Evolutionary conservation across 495 filamentous ascomycete species (phyloP).

Genomic region (Lineolata rhizophorae): DNA sequence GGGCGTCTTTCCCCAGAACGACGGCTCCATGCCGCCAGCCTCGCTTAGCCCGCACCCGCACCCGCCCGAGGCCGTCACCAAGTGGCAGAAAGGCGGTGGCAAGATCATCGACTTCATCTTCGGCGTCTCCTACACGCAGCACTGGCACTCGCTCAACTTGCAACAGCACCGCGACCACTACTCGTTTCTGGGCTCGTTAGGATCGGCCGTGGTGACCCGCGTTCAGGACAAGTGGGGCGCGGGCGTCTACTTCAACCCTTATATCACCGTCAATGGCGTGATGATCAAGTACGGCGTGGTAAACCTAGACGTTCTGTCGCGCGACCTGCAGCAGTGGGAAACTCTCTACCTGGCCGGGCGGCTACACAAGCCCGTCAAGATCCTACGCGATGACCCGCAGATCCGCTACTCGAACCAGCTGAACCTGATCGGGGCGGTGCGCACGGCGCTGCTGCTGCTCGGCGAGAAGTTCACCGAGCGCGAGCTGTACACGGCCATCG

Average conservation of each 20-base stretch:
- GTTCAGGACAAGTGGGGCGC: constrained; percentile 80
- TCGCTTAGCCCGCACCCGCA: constrained; percentile 44
- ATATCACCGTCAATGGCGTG: constrained; percentile 85
- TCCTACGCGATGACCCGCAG: constrained; percentile 75
- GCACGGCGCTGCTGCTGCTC: constrained; percentile 70
- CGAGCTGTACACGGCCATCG: constrained; percentile 71
- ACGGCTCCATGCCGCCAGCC: constrained; percentile 14
- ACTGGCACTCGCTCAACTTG: constrained; percentile 90
- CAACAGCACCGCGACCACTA: constrained; percentile 81
- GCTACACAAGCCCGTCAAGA: constrained; percentile 93
- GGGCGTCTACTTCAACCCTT: constrained; percentile 93
- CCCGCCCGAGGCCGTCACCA: constrained; percentile 50
- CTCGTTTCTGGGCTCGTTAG: constrained; percentile 62
- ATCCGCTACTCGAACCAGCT: constrained; percentile 87
- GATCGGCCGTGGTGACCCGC: constrained; percentile 58
- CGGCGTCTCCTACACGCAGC: constrained; percentile 81
- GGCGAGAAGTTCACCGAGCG: constrained; percentile 69
- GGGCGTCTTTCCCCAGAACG: constrained; percentile 72
- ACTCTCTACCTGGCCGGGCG: constrained; percentile 87
- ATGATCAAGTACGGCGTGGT: constrained; percentile 96
- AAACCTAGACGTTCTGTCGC: constrained; percentile 68
- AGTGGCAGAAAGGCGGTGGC: constrained; percentile 61
- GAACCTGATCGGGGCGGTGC: constrained; percentile 76
- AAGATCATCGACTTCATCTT: constrained; percentile 99
- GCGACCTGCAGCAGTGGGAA: constrained; percentile 71